Conservation (phyloP, 495 filamentous ascomycete genomes). For the Trichoderma virens region DNA sequence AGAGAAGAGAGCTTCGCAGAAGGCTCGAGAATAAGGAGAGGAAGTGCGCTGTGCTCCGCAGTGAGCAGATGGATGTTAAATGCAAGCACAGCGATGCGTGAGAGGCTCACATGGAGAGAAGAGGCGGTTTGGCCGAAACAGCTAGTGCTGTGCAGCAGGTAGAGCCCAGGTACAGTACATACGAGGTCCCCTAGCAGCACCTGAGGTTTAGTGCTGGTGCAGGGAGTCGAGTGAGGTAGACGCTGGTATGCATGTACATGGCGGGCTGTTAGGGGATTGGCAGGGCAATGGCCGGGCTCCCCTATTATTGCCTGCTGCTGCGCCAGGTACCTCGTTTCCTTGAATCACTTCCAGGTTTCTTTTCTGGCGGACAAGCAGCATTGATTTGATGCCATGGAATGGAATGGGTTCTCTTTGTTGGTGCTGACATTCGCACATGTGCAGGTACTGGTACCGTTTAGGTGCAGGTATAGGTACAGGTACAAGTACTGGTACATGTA, state of each 20-base stretch:
- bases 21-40: slow-evolving; percentile 2
- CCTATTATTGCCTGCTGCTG: background rate
- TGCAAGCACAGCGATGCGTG: background rate
- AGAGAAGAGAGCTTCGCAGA: slow-evolving; percentile 4
- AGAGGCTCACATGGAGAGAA: slow-evolving; percentile 3
- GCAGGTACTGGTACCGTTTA: no score
- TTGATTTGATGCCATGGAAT: no score
- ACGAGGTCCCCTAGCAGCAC: no score
- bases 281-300: background rate
- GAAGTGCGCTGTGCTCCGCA: slow-evolving; percentile 1
- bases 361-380: no score
- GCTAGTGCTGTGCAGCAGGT: background rate
- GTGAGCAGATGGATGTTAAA: background rate
- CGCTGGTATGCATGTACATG: background rate
- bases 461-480: no score
- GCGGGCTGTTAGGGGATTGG: background rate
- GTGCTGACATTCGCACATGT: no score
- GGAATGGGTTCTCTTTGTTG: no score
- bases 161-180: no score
- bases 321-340: background rate
- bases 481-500: no score
- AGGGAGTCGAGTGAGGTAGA: no score
- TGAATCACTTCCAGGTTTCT: background rate
- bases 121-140: background rate
- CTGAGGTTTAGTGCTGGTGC: no score